Evolutionary conservation across 345 rosid species (phyloP), one percentile per base, ranked within the genome.

Genomic region (Populus simonii): DNA sequence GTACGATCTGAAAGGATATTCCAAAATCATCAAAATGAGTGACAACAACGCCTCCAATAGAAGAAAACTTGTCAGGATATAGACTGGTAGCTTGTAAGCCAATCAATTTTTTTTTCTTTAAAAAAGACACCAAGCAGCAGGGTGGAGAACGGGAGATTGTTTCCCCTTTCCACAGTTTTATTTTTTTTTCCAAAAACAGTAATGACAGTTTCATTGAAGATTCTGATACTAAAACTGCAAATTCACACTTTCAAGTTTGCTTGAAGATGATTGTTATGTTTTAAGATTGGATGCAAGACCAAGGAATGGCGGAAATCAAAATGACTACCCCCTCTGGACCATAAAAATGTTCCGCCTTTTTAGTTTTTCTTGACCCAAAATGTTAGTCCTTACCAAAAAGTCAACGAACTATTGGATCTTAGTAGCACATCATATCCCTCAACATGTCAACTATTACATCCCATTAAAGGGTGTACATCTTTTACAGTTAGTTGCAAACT

Each of bases 1-100:
- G 95, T 47, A 94, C 76, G 57, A 96, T 94, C 98, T 96, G 87
- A 82, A 67, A 68, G 55, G 41, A 70, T 43, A 81, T 72, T 38
- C n/a, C 68, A 76, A 71, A 68, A 74, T 59, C 36, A 76, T 55
- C 59, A 78, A 69, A 65, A 75, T 61, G 47, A 71, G 74, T 55
- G 33, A 53, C 66, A 53, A 27, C 5, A 61, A 25, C 25, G 25
- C 22, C 16, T 31, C 72, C n/a, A 73, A 61, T 5, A 36, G 17
- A 33, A 6, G 68, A 17, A 35, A 43, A 33, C 10, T 13, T 18
- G 18, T 7, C n/a, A 35, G 20, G 3, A 8, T 33, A 67, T 13
- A 4, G 4, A 66, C 12, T 15, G 22, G 13, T 3, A n/a, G 38
- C 45, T 27, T 53, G 39, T 29, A 18, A 16, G 3, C 25, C 31